Conservation (phyloP, 805 yeast species). For the Candida awuae region DNA sequence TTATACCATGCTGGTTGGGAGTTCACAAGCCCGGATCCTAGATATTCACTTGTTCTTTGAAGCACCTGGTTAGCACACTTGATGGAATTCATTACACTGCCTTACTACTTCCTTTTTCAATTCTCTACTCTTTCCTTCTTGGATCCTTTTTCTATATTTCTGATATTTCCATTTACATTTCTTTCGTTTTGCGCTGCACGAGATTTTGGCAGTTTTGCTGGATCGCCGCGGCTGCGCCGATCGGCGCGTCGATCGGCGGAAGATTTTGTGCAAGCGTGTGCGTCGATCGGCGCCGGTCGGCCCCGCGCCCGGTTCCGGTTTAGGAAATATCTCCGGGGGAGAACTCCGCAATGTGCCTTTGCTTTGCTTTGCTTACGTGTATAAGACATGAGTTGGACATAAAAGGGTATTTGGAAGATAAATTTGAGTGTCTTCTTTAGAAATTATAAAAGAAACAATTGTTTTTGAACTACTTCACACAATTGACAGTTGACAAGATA, state of each 20-base stretch:
- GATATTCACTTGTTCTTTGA: constrained; percentile 70
- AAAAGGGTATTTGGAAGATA: no score
- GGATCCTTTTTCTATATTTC: background rate
- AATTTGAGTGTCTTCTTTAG: no score
- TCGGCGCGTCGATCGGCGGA: background rate
- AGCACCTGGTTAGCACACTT: constrained; percentile 69
- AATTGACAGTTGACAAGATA: no score
- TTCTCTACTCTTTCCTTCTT: background rate
- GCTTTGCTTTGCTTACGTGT: no score
- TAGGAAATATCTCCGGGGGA: no score
- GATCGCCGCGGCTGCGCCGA: no score
- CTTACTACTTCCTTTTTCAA: no score
- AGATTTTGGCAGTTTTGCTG: no score
- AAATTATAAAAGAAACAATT: no score
- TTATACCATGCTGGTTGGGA: constrained; percentile 85
- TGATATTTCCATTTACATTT: background rate
- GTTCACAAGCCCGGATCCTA: constrained; percentile 60
- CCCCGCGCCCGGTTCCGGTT: background rate
- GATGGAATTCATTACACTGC: constrained; percentile 55
- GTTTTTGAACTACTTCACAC: background rate
- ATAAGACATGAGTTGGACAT: no score
- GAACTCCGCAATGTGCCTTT: no score
- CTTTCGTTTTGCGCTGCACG: background rate
- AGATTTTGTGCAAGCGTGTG: background rate
- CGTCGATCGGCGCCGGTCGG: background rate